Conservation (phyloP, 2,329 filamentous ascomycete genomes). For the Phoma herbarum region DNA sequence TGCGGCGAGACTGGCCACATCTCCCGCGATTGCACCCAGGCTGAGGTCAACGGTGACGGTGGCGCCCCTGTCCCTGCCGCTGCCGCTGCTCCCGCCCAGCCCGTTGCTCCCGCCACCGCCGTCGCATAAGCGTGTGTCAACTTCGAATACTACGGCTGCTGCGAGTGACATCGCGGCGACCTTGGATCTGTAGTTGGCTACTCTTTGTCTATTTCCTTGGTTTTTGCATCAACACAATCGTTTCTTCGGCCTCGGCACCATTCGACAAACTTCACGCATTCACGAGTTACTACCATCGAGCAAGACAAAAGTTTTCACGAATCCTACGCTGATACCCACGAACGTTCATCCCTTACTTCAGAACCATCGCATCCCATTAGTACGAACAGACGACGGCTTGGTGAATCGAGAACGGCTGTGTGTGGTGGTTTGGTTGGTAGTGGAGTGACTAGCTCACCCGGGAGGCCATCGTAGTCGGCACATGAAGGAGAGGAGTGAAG, state of each 20-base stretch:
- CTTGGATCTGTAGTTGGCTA: neutral
- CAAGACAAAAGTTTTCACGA: conserved; percentile 52
- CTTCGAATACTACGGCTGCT: conserved; percentile 6
- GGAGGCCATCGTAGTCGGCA: neutral
- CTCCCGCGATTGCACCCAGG: conserved; percentile 91
- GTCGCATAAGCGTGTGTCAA: conserved; percentile 42
- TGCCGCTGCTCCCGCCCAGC: conserved; percentile 41
- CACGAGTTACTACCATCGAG: conserved; percentile 45
- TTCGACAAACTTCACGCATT: conserved; percentile 50
- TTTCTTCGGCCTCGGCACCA: conserved; percentile 45
- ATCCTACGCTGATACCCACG: conserved; percentile 57
- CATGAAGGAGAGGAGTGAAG: conserved; percentile 20
- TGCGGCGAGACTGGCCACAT: conserved; percentile 97
- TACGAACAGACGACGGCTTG: conserved; percentile 50
- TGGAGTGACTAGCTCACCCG: conserved; percentile 24
- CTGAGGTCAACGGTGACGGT: conserved; percentile 60
- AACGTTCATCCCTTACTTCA: conserved; percentile 51
- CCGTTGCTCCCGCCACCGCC: conserved; percentile 54
- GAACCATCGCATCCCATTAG: conserved; percentile 50
- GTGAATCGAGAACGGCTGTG: conserved; percentile 45
- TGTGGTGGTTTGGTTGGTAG: conserved; percentile 41
- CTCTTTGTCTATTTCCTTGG: conserved; percentile 24
- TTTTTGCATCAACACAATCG: conserved; percentile 40
- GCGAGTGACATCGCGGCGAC: conserved; percentile 34
- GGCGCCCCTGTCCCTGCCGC: conserved; percentile 37